Evolutionary conservation across 176 grass and related monocot genomes (phyloP), one percentile per base, ranked within the genome.

Genomic region (Carex cristatella): DNA sequence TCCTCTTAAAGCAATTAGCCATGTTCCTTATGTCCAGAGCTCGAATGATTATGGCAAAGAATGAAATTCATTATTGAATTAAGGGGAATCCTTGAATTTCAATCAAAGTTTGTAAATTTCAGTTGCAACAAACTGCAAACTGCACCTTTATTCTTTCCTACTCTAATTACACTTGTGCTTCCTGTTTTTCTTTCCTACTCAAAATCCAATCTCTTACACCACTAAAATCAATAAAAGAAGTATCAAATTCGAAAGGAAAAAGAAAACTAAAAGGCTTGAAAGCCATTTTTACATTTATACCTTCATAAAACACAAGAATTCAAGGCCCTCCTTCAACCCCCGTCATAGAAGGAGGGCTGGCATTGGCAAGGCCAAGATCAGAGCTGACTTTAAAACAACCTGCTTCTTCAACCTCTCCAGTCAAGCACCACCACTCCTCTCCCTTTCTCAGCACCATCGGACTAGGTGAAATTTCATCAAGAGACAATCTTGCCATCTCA

Each of bases 341-440:
- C 12, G 27, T 32, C 73, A 33, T 31, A 56, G 19, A n/a, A 62
- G 73, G 73, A 77, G 73, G 23, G 1, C 13, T 55, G 12, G 73
- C 73, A 32, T 4, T 77, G 12, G 73, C 49, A 49, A 77, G 73
- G 51, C 49, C 72, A 15, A 55, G 72, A 76, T 23, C 73, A 15
- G 73, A 54, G 23, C 73, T 77, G 11, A 77, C 73, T 32, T 55
- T 77, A 7, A 77, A 77, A 54, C 73, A 77, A 6, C 73, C 73
- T 31, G 23, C 73, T 54, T 77, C 73, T 49, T 55, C 73, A 13
- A 77, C 49, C 73, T 77, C 73, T 53, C 73, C 73, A 55, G 73
- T 77, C 73, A 77, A 77, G 49, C 73, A 77, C 73, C 73, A 77
- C 73, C 73, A 77, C 73, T 77, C 73, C 49, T 77, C 73, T 30